Evolutionary conservation across 2,329 filamentous ascomycete species (phyloP), one percentile per base, ranked within the genome.

Genomic region (Ophiocordyceps camponoti-floridani): DNA sequence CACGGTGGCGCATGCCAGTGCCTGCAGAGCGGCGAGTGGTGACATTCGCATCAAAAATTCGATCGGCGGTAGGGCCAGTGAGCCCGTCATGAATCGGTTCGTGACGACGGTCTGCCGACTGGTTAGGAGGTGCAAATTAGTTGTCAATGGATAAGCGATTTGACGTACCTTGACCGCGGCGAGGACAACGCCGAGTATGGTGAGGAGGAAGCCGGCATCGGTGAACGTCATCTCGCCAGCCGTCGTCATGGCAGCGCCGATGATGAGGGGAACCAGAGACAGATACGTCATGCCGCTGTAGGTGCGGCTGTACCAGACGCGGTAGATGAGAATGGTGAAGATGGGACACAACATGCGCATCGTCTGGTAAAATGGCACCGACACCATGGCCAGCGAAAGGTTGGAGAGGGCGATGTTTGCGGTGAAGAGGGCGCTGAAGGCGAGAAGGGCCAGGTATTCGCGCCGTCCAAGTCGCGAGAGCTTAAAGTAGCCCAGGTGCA

Each of bases 281-380:
- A 77, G 56, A 55, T 79, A 79, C 13, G 75, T 78, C 50, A 67
- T 62, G 30, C 54, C 63, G 47, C 69, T 66, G 58, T 78, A 79
- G 16, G 64, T 68, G 45, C 73, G 69, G 47, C 62, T 57, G 56
- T 73, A 77, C 54, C 67, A 67, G 43, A 73, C 53, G 44, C 72
- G 70, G 62, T 75, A 77, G 55, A 79, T 75, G 49, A 75, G 56
- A 46, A 78, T 71, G 44, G 75, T 77, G 55, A 78, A 75, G 52
- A 78, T 67, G 27, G 76, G 75, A 47, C 68, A 73, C 18, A 74
- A 72, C 48, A 75, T 76, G 49, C 75, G 69, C 58, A 79, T 70
- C 47, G 77, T 74, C 56, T 79, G 75, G 57, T 79, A 77, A 58
- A 79, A 79, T 2, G 76, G 72, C n/a, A 79, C 72, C 0, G 75